Conservation (phyloP, 1,284 basidiomycete species). For the Ceratobasidium sp. region DNA sequence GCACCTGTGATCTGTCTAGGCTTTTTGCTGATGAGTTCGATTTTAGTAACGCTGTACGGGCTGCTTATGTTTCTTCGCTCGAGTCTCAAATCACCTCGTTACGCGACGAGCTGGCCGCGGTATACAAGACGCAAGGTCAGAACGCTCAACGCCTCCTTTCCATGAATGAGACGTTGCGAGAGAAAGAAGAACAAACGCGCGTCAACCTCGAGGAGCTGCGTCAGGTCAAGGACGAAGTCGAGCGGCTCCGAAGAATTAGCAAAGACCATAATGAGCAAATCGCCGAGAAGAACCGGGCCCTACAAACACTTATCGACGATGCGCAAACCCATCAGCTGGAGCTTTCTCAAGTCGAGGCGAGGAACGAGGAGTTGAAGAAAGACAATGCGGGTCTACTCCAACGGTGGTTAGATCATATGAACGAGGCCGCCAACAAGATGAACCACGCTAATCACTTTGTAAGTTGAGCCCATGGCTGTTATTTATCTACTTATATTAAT, state of each 20-base stretch:
- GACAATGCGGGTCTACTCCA: slow-evolving; percentile 96
- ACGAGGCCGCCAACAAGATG: slow-evolving; percentile 93
- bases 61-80: slow-evolving; percentile 89
- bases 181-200: slow-evolving; percentile 87
- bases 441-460: slow-evolving; percentile 79
- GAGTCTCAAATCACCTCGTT: slow-evolving; percentile 93
- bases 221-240: slow-evolving; percentile 79
- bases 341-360: slow-evolving; percentile 87
- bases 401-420: slow-evolving; percentile 95
- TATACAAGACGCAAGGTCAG: slow-evolving; percentile 97
- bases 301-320: slow-evolving; percentile 95
- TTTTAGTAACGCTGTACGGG: slow-evolving; percentile 81
- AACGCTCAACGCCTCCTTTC: slow-evolving; percentile 92
- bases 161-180: slow-evolving; percentile 94
- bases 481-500: slow-evolving; percentile 22
- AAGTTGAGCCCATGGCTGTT: slow-evolving; percentile 38
- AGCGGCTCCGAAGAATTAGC: slow-evolving; percentile 77
- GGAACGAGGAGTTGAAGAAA: slow-evolving; percentile 85
- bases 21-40: slow-evolving; percentile 38
- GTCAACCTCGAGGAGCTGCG: slow-evolving; percentile 82
- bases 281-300: slow-evolving; percentile 88
- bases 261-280: slow-evolving; percentile 89
- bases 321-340: slow-evolving; percentile 91
- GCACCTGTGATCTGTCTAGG: slow-evolving; percentile 25
- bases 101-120: slow-evolving; percentile 89